Conservation (phyloP, 148 eudicot genomes). For the Fagopyrum tataricum region DNA sequence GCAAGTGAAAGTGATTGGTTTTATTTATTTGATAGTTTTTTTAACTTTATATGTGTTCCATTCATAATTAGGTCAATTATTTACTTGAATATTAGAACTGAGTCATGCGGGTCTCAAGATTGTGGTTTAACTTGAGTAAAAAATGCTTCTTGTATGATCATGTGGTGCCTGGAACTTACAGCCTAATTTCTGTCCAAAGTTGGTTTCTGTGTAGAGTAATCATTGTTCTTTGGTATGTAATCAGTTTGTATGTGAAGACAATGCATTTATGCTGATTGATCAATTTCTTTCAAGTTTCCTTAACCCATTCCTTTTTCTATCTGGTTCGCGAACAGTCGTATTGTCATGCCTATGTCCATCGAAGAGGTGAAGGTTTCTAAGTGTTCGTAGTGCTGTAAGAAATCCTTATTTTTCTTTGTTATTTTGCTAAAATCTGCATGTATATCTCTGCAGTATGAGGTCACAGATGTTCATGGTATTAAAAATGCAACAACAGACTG, state of each 20-base stretch:
- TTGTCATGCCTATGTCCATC: slow-evolving; percentile 69
- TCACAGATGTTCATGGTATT: slow-evolving; percentile 63
- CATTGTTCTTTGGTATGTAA: neutral
- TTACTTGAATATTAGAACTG: too few relatives aligned
- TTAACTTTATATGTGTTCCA: too few relatives aligned
- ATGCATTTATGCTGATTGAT: neutral
- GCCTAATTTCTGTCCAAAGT: neutral
- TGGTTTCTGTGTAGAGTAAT: neutral
- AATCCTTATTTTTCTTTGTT: neutral
- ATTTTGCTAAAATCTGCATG: neutral
- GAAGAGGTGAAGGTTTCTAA: slow-evolving; percentile 40
- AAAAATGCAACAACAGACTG: slow-evolving; percentile 55
- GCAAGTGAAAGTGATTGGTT: neutral
- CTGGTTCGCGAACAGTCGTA: slow-evolving; percentile 34
- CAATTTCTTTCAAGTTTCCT: slow-evolving; percentile 14
- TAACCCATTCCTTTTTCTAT: slow-evolving; percentile 17
- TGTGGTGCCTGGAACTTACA: too few relatives aligned
- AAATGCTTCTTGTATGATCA: too few relatives aligned
- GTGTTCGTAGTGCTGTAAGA: neutral
- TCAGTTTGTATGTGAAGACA: neutral
- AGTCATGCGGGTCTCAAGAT: too few relatives aligned
- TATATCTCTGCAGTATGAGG: slow-evolving; percentile 46
- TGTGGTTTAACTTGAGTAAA: too few relatives aligned
- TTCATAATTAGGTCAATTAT: too few relatives aligned
- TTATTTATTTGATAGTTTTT: too few relatives aligned